Evolutionary conservation across 129 eudicot species (phyloP).

Genomic region (Scalesia atractyloides): DNA sequence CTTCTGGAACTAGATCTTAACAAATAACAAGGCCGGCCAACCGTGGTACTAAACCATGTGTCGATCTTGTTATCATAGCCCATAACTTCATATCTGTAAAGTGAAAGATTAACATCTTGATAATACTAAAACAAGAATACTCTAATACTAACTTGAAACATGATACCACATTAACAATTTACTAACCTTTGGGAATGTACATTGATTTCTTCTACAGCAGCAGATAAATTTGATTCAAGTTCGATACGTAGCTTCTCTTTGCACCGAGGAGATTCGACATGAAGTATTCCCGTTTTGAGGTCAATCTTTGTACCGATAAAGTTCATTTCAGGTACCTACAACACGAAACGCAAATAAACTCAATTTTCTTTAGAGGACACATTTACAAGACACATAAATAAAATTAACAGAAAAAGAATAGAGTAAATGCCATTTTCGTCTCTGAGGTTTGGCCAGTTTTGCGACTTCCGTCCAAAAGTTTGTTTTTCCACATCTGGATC

Average conservation of each 20-base stretch:
- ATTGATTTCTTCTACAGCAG: constrained; percentile 58
- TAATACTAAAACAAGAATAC: too few relatives aligned
- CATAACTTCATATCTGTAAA: constrained; percentile 66
- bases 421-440: too few relatives aligned
- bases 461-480: too few relatives aligned
- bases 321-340: constrained; percentile 87
- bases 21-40: constrained; percentile 84
- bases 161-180: background rate
- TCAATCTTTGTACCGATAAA: constrained; percentile 67
- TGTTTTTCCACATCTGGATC: too few relatives aligned
- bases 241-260: constrained; percentile 64
- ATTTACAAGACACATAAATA: background rate
- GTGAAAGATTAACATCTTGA: constrained; percentile 3
- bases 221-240: constrained; percentile 40
- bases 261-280: constrained; percentile 76
- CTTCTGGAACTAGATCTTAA: constrained; percentile 46
- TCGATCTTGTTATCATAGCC: constrained; percentile 61
- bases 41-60: constrained; percentile 80
- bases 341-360: constrained; percentile 17
- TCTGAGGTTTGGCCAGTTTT: too few relatives aligned
- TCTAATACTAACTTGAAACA: background rate
- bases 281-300: constrained; percentile 63
- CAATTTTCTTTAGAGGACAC: background rate
- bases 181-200: constrained; percentile 69
- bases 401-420: background rate